Conservation (phyloP, 148 eudicot species). For the Nepenthes mirabilis region DNA sequence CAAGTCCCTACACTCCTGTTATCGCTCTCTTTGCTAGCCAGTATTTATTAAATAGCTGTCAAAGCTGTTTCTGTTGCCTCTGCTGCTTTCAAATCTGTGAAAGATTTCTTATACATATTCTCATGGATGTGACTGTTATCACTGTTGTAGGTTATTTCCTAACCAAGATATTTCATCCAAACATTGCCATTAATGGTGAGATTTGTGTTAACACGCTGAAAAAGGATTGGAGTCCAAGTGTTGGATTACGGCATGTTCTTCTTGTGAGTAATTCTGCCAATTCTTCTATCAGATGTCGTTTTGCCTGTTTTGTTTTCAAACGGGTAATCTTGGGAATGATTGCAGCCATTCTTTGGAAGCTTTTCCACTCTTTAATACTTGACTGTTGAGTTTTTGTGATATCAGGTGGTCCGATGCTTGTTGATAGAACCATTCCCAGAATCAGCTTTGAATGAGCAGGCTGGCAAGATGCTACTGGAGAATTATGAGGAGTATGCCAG, state of each 20-base stretch:
- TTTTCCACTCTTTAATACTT: neutral
- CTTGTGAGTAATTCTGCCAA: conserved; percentile 4
- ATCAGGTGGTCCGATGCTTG: conserved; percentile 84
- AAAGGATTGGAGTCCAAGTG: conserved; percentile 90
- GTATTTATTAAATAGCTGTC: neutral
- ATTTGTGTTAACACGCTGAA: conserved; percentile 92
- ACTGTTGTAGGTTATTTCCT: conserved; percentile 60
- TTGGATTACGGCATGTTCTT: conserved; percentile 78
- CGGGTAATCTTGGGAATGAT: neutral
- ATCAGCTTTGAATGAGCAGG: conserved; percentile 94
- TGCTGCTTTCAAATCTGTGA: too few species aligned
- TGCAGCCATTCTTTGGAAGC: too few species aligned
- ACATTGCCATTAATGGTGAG: conserved; percentile 76
- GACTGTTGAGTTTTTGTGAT: conserved; percentile 1
- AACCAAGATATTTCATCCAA: conserved; percentile 94
- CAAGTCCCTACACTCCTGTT: too few species aligned
- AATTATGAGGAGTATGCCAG: conserved; percentile 91
- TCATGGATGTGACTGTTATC: too few species aligned
- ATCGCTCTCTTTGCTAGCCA: too few species aligned
- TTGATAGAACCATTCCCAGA: conserved; percentile 96
- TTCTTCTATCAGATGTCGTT: too few species aligned
- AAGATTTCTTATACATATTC: too few species aligned
- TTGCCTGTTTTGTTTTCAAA: too few species aligned
- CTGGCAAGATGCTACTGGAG: conserved; percentile 95
- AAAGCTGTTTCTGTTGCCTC: neutral